A percentile compares a stretch with the other conserved stretches of the same genome.
phyloP scores from a whole-genome alignment of 1,284 basidiomycete genomes.

The Rhodotorula sp. region DNA sequence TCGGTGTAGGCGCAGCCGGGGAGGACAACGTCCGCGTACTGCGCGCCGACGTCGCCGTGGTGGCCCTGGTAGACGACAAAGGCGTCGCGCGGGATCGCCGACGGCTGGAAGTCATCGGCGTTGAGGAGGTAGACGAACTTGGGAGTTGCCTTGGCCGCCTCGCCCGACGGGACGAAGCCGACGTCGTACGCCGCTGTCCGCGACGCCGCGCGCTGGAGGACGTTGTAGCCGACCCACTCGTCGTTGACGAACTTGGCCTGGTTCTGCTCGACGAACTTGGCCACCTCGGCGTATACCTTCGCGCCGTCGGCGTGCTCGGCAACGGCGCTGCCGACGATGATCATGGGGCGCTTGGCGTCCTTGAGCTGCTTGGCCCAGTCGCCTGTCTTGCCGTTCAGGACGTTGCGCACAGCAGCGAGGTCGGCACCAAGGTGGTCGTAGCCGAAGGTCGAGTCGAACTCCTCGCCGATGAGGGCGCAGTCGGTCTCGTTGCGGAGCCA shows the following conservation, averaged over 20 bases:
- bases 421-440: conserved; percentile 87
- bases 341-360: conserved; percentile 86
- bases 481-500: conserved; percentile 85
- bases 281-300: conserved; percentile 73
- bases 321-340: conserved; percentile 87
- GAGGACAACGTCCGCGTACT: conserved; percentile 92
- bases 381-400: conserved; percentile 56
- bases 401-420: conserved; percentile 74
- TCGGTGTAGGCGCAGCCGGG: conserved; percentile 96
- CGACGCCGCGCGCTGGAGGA: conserved; percentile 89
- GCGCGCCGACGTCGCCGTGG: conserved; percentile 95
- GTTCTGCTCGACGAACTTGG: conserved; percentile 78
- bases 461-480: conserved; percentile 86
- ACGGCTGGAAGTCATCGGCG: conserved; percentile 89
- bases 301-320: conserved; percentile 84
- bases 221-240: conserved; percentile 94
- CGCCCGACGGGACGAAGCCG: conserved; percentile 82
- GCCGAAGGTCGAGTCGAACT: conserved; percentile 87
- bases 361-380: conserved; percentile 83
- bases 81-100: conserved; percentile 86
- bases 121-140: conserved; percentile 98
- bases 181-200: conserved; percentile 94
- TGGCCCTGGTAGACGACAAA: conserved; percentile 99
- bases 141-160: conserved; percentile 72
- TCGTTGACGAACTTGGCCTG: conserved; percentile 73